phyloP scores from a whole-genome alignment of 108 stramenopile genomes.

The Cyclotella cryptica region DNA sequence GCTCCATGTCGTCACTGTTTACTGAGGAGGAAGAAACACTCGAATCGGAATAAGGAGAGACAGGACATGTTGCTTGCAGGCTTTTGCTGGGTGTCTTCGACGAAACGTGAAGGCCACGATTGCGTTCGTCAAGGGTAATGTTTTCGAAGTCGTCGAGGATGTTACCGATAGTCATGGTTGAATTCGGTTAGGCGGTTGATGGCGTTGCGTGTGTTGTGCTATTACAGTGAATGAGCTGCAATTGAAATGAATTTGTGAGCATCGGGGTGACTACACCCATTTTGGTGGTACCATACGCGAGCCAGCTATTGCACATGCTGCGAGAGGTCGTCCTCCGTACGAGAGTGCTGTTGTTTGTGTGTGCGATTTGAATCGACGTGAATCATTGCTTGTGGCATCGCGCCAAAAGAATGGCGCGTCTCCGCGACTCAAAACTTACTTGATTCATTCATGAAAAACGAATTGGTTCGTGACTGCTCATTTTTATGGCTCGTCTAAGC shows the following conservation, averaged over 20 bases:
- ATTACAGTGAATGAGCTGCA: neutral
- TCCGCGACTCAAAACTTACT: neutral
- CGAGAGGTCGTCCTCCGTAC: too few relatives aligned
- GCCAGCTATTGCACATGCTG: too few relatives aligned
- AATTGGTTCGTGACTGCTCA: neutral
- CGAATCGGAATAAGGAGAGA: slow-evolving; percentile 25
- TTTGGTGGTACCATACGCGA: too few relatives aligned
- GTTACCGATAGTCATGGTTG: slow-evolving; percentile 39
- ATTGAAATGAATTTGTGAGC: neutral
- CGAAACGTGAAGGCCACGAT: neutral
- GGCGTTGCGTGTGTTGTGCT: neutral
- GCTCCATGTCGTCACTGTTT: neutral
- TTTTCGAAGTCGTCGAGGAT: slow-evolving; percentile 38
- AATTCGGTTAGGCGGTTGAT: neutral
- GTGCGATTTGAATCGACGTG: too few relatives aligned
- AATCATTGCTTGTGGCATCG: too few relatives aligned
- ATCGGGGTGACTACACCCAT: too few relatives aligned
- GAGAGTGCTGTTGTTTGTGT: too few relatives aligned
- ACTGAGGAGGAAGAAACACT: slow-evolving; percentile 34
- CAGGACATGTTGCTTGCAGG: neutral
- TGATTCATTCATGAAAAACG: neutral
- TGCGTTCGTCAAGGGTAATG: slow-evolving; percentile 43
- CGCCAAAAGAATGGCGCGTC: neutral
- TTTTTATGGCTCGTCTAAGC: neutral
- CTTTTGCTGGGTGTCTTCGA: slow-evolving; percentile 34